These are phyloP conservation scores for Naematelia aurantialba DNA, from an alignment of 768 basidiomycete genomes.

Conservation along the genomic window DNA sequence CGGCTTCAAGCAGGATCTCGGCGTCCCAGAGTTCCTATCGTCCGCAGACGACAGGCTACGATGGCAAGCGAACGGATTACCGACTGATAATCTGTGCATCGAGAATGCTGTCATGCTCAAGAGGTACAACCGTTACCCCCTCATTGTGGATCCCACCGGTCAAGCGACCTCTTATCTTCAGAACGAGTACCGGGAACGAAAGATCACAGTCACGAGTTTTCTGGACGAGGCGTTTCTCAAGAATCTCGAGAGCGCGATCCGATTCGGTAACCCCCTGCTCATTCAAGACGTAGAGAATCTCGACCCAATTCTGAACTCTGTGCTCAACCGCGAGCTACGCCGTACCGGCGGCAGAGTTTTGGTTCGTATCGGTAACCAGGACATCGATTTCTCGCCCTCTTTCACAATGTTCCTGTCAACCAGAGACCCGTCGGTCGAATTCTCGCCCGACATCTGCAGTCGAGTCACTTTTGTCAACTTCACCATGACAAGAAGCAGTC, in stretches of 20 bases:
- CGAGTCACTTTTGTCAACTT: conserved; percentile 94
- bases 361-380: conserved; percentile 92
- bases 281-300: conserved; percentile 98
- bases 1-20: conserved; percentile 86
- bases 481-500: conserved; percentile 97
- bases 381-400: conserved; percentile 99
- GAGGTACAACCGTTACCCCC: conserved; percentile 92
- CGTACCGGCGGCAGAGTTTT: conserved; percentile 95
- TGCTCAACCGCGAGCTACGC: conserved; percentile 92
- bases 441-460: conserved; percentile 97
- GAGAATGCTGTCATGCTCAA: conserved; percentile 99
- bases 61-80: conserved; percentile 95
- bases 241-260: conserved; percentile 94
- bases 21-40: conserved; percentile 90
- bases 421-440: conserved; percentile 92
- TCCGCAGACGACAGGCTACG: conserved; percentile 91
- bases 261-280: conserved; percentile 93
- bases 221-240: conserved; percentile 98
- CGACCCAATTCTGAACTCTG: conserved; percentile 94
- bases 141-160: conserved; percentile 96
- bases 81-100: conserved; percentile 88
- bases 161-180: conserved; percentile 92
- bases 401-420: conserved; percentile 99
- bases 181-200: conserved; percentile 91
- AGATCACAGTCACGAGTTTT: conserved; percentile 98